Conservation (phyloP, 768 basidiomycete genomes). For the Suillus fuscotomentosus region DNA sequence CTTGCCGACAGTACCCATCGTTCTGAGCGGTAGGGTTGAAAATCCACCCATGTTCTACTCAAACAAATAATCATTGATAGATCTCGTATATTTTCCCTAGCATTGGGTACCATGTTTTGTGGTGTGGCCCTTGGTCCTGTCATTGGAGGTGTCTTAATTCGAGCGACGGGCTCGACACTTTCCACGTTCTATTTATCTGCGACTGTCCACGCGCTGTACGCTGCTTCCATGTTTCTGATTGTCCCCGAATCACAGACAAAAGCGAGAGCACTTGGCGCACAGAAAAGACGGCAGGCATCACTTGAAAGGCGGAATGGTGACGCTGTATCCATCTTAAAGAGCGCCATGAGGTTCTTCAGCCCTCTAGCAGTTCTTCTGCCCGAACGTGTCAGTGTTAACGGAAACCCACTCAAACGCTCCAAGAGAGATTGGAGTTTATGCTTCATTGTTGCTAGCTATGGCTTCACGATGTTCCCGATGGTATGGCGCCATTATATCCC, state of each 20-base stretch:
- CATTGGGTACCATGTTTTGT: conserved; percentile 63
- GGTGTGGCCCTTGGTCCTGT: conserved; percentile 82
- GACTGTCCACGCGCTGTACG: conserved; percentile 47
- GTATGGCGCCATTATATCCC: conserved; percentile 24
- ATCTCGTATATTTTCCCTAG: conserved; percentile 62
- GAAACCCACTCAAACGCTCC: conserved; percentile 39
- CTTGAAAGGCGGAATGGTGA: conserved; percentile 10
- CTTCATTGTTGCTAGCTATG: conserved; percentile 53
- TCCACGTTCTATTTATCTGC: conserved; percentile 73
- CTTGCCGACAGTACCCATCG: conserved; percentile 64
- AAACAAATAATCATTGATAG: conserved; percentile 33
- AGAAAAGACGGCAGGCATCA: conserved; percentile 9
- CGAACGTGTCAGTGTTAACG: conserved; percentile 18
- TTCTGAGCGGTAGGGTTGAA: conserved; percentile 43
- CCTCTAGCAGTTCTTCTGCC: conserved; percentile 72
- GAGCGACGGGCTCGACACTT: conserved; percentile 48
- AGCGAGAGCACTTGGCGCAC: conserved; percentile 36
- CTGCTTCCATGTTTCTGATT: conserved; percentile 50
- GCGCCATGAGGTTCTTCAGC: conserved; percentile 60
- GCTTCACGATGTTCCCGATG: conserved; percentile 40
- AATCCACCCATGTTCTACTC: background rate
- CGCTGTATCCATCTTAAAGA: conserved; percentile 29
- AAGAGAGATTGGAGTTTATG: conserved; percentile 66
- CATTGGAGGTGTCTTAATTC: conserved; percentile 65
- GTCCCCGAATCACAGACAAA: conserved; percentile 78